phyloP scores from a whole-genome alignment of 257 asterid genomes.

The Solanum etuberosum region DNA sequence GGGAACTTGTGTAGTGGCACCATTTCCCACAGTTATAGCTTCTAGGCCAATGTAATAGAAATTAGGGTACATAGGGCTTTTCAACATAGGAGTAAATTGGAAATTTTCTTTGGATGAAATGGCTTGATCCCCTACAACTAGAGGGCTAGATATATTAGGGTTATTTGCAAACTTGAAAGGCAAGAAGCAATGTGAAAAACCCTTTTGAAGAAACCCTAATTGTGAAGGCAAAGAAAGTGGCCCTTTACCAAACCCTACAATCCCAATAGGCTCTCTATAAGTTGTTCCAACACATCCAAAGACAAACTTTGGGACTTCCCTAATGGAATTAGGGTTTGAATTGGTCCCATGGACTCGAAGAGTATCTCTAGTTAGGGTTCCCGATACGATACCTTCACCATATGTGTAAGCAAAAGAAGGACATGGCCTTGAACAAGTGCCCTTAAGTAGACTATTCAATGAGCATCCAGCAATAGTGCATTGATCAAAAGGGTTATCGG shows the following conservation, averaged over 20 bases:
- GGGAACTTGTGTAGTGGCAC: slow-evolving; percentile 20
- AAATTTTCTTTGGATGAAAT: slow-evolving; percentile 43
- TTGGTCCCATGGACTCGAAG: slow-evolving; percentile 31
- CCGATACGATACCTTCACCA: slow-evolving; percentile 47
- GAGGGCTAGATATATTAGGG: slow-evolving; percentile 61
- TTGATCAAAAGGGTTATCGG: slow-evolving; percentile 43
- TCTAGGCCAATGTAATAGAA: slow-evolving; percentile 58
- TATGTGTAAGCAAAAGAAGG: slow-evolving; percentile 73
- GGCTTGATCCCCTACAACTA: slow-evolving; percentile 54
- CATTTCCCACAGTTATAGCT: slow-evolving; percentile 33
- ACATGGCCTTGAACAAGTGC: slow-evolving; percentile 58
- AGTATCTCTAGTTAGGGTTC: slow-evolving; percentile 46
- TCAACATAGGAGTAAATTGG: slow-evolving; percentile 61
- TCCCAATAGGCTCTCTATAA: slow-evolving; percentile 61
- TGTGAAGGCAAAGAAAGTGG: slow-evolving; percentile 69
- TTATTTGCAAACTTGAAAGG: slow-evolving; percentile 57
- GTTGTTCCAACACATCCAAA: slow-evolving; percentile 58
- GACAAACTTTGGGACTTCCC: slow-evolving; percentile 32
- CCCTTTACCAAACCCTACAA: slow-evolving; percentile 68
- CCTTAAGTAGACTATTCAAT: slow-evolving; percentile 25
- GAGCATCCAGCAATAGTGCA: slow-evolving; percentile 56
- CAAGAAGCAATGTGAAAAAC: slow-evolving; percentile 71
- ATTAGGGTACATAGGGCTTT: slow-evolving; percentile 46
- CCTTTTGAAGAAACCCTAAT: slow-evolving; percentile 53
- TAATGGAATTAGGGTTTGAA: slow-evolving; percentile 15